phyloP scores from a whole-genome alignment of 2,329 filamentous ascomycete species.

The Colletotrichum falcatum region DNA sequence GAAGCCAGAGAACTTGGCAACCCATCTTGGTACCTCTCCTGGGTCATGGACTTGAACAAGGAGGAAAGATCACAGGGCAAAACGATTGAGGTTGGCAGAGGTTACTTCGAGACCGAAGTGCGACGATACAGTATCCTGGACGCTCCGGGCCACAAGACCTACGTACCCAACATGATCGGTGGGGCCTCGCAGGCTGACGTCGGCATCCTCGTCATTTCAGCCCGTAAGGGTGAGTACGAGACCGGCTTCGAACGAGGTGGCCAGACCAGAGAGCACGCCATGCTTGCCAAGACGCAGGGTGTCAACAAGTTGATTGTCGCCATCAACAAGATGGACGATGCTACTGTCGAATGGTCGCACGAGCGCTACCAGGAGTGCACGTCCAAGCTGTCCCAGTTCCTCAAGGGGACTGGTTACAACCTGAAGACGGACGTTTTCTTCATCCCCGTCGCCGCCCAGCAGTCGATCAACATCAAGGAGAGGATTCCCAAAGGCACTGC shows the following conservation, averaged over 20 bases:
- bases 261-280: constrained; percentile 96
- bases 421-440: constrained; percentile 92
- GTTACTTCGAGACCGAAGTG: constrained; percentile 97
- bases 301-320: constrained; percentile 96
- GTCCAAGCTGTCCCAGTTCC: constrained; percentile 85
- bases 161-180: constrained; percentile 98
- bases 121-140: constrained; percentile 96
- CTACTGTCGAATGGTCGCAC: constrained; percentile 95
- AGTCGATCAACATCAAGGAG: constrained; percentile 87
- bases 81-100: constrained; percentile 96
- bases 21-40: constrained; percentile 99
- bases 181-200: constrained; percentile 94
- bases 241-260: constrained; percentile 97
- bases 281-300: constrained; percentile 97
- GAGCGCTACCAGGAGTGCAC: constrained; percentile 94
- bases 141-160: constrained; percentile 97
- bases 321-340: constrained; percentile 99
- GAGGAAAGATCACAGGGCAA: constrained; percentile 97
- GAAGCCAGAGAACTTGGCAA: constrained; percentile 96
- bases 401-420: constrained; percentile 95
- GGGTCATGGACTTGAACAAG: constrained; percentile 96
- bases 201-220: constrained; percentile 94
- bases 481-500: constrained; percentile 81
- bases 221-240: constrained; percentile 98
- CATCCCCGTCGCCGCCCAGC: constrained; percentile 96